These are phyloP conservation scores for Rubroboletus pulcherrimus DNA, from an alignment of 768 basidiomycete genomes.

Conservation along the genomic window DNA sequence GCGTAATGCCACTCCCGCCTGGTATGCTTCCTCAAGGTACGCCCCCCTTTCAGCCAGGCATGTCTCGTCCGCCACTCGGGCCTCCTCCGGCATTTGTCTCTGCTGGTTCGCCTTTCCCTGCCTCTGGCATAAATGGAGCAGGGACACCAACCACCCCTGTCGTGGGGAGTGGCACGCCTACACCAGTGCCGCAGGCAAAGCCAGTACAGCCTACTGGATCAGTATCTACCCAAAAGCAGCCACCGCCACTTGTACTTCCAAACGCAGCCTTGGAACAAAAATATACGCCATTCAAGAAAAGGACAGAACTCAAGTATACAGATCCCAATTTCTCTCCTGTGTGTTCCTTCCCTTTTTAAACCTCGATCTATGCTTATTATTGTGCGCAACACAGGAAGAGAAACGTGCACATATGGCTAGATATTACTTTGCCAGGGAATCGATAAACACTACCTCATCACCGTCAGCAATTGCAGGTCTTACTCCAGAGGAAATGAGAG, in stretches of 20 bases:
- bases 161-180: constrained; percentile 27
- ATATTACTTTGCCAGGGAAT: constrained; percentile 54
- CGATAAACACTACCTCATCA: constrained; percentile 21
- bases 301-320: constrained; percentile 65
- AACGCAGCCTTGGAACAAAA: constrained; percentile 57
- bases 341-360: constrained; percentile 23
- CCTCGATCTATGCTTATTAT: not conserved
- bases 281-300: constrained; percentile 73
- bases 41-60: constrained; percentile 37
- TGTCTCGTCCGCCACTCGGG: constrained; percentile 31
- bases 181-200: constrained; percentile 6
- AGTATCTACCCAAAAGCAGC: constrained; percentile 22
- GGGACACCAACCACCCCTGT: constrained; percentile 13
- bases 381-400: constrained; percentile 58
- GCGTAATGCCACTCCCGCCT: constrained; percentile 30
- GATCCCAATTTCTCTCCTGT: constrained; percentile 82
- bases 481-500: constrained; percentile 56
- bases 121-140: constrained; percentile 22
- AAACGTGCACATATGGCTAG: constrained; percentile 61
- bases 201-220: constrained; percentile 20
- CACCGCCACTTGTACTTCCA: constrained; percentile 43
- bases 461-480: constrained; percentile 28
- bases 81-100: constrained; percentile 38
- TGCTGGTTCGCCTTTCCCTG: constrained; percentile 29
- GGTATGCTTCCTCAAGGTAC: constrained; percentile 37